phyloP scores from a whole-genome alignment of 257 asterid species.

The Petunia secreta region DNA sequence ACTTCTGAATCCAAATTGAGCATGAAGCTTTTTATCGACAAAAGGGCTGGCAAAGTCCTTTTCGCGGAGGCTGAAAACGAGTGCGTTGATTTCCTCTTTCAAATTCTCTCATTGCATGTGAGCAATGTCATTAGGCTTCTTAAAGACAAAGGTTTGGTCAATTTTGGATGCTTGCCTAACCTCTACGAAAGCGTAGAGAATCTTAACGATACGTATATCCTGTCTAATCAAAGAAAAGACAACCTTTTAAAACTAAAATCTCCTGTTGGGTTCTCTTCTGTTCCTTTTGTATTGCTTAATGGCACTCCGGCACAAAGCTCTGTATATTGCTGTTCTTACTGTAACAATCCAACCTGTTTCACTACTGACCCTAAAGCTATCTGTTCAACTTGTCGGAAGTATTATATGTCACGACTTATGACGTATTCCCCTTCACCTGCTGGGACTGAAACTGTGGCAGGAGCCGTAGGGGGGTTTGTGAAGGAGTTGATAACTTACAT shows the following conservation, averaged over 20 bases:
- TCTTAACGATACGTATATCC: constrained; percentile 32
- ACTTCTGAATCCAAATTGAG: constrained; percentile 23
- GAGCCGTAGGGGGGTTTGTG: constrained; percentile 37
- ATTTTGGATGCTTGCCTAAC: constrained; percentile 33
- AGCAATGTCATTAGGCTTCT: constrained; percentile 33
- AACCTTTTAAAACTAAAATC: constrained; percentile 25
- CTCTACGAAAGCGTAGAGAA: constrained; percentile 37
- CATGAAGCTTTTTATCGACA: constrained; percentile 15
- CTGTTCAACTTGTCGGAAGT: constrained; percentile 29
- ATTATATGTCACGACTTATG: neutral
- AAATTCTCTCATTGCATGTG: constrained; percentile 37
- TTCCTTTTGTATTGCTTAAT: constrained; percentile 29
- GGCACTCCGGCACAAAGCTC: neutral
- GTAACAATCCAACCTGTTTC: neutral
- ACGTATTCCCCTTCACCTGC: constrained; percentile 18
- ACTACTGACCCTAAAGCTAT: constrained; percentile 22
- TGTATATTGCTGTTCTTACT: neutral
- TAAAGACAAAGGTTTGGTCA: constrained; percentile 14
- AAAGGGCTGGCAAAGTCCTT: constrained; percentile 27
- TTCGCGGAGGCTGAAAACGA: constrained; percentile 48
- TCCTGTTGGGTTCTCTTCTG: neutral
- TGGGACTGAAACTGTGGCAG: neutral
- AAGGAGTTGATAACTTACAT: constrained; percentile 38
- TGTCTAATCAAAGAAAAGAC: constrained; percentile 26
- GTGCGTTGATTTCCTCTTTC: constrained; percentile 42